Evolutionary conservation across 768 basidiomycete genomes (phyloP), one percentile per base, ranked within the genome.

Genomic region (Clathrus columnatus): DNA sequence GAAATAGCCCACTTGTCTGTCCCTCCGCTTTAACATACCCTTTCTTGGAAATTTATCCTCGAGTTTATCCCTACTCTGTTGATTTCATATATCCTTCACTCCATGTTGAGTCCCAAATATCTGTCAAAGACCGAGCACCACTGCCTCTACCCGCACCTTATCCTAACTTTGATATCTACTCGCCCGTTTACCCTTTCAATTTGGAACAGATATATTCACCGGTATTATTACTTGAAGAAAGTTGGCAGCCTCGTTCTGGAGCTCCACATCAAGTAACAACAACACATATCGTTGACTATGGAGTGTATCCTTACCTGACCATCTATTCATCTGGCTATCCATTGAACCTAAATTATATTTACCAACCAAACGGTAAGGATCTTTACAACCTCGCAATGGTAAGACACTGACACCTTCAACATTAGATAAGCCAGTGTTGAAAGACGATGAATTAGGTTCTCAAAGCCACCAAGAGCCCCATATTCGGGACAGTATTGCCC

Each of bases 81-180:
- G n/a, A n/a, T n/a, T n/a, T n/a, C n/a, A n/a, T n/a, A n/a, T n/a
- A n/a, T n/a, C n/a, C n/a, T n/a, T n/a, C n/a, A n/a, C n/a, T n/a
- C n/a, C n/a, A n/a, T n/a, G n/a, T n/a, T n/a, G n/a, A n/a, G n/a
- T n/a, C n/a, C n/a, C n/a, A n/a, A n/a, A n/a, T n/a, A n/a, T n/a
- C n/a, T n/a, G n/a, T n/a, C n/a, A n/a, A n/a, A n/a, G n/a, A n/a
- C n/a, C n/a, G n/a, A n/a, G n/a, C n/a, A 10, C 18, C 46, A 2
- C 16, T 28, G 46, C 18, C 21, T 3, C 46, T 47, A 18, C 4
- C 26, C 11, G 11, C 46, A 23, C 20, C 46, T 36, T 78, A 77
- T 61, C 76, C 77, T 29, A 55, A 71, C 61, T 66, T 76, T 41
- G 64, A 72, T 54, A 58, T 75, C 20, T 78, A 77, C 63, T 74